Conservation (phyloP, 2,329 filamentous ascomycete species). For the Penicillium sumatraense region DNA sequence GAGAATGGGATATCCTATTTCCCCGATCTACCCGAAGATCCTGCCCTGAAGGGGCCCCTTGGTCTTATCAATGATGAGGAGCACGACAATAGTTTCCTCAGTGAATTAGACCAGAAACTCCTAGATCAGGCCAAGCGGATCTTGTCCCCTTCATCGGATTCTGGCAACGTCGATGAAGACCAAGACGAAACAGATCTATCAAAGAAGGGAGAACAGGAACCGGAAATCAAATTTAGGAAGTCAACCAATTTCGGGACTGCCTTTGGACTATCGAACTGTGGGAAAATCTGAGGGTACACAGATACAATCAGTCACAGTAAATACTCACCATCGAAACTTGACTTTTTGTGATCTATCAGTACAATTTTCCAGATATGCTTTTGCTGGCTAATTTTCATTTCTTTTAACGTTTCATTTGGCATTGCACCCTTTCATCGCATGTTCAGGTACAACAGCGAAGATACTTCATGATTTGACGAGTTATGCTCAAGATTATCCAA, state of each 20-base stretch:
- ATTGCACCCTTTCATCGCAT: slow-evolving; percentile 7
- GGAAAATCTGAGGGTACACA: slow-evolving; percentile 17
- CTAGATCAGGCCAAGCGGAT: slow-evolving; percentile 44
- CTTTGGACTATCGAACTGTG: slow-evolving; percentile 40
- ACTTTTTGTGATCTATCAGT: slow-evolving; percentile 21
- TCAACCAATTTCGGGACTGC: slow-evolving; percentile 55
- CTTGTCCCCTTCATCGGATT: slow-evolving; percentile 30
- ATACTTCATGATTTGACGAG: slow-evolving; percentile 20
- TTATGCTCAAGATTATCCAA: slow-evolving; percentile 18
- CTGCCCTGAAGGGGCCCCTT: slow-evolving; percentile 48
- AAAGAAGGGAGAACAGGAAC: slow-evolving; percentile 33
- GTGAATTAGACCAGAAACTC: slow-evolving; percentile 49
- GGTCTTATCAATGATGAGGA: slow-evolving; percentile 48
- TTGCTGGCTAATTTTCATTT: slow-evolving; percentile 1
- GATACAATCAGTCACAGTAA: background rate
- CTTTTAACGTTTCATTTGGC: background rate
- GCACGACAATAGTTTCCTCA: slow-evolving; percentile 46
- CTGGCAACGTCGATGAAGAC: slow-evolving; percentile 27
- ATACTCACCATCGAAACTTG: slow-evolving; percentile 5
- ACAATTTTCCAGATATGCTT: slow-evolving; percentile 4
- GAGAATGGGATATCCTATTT: slow-evolving; percentile 49
- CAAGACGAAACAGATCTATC: slow-evolving; percentile 29
- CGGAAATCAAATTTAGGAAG: slow-evolving; percentile 49
- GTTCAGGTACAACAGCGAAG: slow-evolving; percentile 6
- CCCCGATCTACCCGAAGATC: slow-evolving; percentile 46